phyloP scores from a whole-genome alignment of 73 alveolate genomes.

The Paramecium biaurelia region DNA sequence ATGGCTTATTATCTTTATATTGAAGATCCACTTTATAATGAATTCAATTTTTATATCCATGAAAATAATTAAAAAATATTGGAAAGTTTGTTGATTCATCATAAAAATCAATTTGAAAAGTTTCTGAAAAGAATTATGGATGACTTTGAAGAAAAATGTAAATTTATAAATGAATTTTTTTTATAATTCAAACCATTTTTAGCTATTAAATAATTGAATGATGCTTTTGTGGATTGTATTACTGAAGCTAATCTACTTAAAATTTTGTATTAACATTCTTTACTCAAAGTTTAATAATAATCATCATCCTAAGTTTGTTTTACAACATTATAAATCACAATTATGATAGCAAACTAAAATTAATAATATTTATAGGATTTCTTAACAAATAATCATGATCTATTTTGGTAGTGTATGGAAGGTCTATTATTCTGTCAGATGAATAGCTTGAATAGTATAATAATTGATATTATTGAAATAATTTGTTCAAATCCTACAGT shows the following conservation, averaged over 20 bases:
- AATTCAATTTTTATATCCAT: neutral
- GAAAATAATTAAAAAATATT: neutral
- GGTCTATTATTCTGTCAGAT: neutral
- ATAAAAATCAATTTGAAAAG: neutral
- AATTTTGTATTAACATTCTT: neutral
- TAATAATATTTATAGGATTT: neutral
- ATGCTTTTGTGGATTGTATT: neutral
- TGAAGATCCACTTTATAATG: neutral
- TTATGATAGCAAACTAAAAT: neutral
- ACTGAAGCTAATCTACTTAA: neutral
- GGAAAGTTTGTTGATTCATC: neutral
- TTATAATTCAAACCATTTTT: neutral
- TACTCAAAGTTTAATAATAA: neutral
- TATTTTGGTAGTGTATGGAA: neutral
- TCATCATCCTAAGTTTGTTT: neutral
- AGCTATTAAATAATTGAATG: neutral
- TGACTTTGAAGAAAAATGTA: neutral
- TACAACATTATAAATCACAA: neutral
- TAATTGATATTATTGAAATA: neutral
- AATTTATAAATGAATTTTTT: slow-evolving; percentile 29
- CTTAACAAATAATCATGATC: neutral
- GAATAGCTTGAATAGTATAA: neutral
- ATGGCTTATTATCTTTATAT: slow-evolving; percentile 42
- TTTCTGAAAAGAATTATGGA: neutral
- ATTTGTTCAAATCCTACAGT: neutral